Evolutionary conservation across 768 basidiomycete species (phyloP).

Genomic region (Floccularia luteovirens): DNA sequence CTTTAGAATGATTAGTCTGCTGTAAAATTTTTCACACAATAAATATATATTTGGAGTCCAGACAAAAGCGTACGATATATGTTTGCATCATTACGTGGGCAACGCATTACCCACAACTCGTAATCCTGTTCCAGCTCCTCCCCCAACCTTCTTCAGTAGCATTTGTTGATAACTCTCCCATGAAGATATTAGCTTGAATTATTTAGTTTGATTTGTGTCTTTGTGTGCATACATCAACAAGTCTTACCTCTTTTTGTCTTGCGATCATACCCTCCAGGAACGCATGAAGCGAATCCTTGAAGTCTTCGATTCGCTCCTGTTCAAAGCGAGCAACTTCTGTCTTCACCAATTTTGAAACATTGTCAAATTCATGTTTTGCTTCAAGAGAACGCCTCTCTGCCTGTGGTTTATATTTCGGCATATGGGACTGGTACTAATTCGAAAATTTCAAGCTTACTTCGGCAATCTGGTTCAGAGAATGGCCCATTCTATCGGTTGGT

Average conservation of each 20-base stretch:
- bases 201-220: too few relatives aligned
- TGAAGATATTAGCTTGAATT: constrained; percentile 53
- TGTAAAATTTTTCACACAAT: neutral
- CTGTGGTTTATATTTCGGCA: too few relatives aligned
- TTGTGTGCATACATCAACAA: neutral
- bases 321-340: constrained; percentile 88
- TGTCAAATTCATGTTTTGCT: constrained; percentile 83
- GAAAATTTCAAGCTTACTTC: constrained; percentile 69
- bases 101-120: too few relatives aligned
- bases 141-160: constrained; percentile 45
- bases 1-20: neutral
- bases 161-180: constrained; percentile 83
- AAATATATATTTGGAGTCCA: neutral
- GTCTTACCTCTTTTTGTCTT: constrained; percentile 69
- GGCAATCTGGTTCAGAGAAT: constrained; percentile 71
- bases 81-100: neutral
- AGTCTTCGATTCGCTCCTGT: constrained; percentile 88
- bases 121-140: constrained; percentile 1
- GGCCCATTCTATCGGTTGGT: constrained; percentile 60
- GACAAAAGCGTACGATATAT: neutral
- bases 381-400: constrained; percentile 82
- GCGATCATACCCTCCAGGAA: constrained; percentile 85
- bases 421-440: too few relatives aligned
- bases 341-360: constrained; percentile 83
- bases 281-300: constrained; percentile 74